Evolutionary conservation across 164 flowering plant genomes (phyloP), one percentile per base, ranked within the genome.

Genomic region (Taxillus chinensis): DNA sequence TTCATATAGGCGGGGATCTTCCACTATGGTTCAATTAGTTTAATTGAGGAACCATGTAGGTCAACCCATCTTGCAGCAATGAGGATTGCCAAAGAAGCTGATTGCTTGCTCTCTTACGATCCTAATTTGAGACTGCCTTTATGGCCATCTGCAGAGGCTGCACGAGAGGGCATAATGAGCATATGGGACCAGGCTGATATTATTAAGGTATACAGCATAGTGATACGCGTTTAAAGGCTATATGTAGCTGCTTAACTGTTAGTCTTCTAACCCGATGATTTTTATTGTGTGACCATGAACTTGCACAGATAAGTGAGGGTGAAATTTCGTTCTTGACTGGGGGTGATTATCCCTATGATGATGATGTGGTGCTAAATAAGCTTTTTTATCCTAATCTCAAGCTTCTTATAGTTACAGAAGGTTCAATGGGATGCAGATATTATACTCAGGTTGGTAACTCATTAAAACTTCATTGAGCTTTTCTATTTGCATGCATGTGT

Each of bases 21-120:
- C 68, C 95, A 88, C 68, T 88, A 83, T 67, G 92, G 95, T 15
- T 88, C 95, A 16, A 83, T 86, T 41, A 84, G 86, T 74, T 80
- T 88, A 80, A 88, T 86, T 66, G 83, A 73, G 41, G 92, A 86
- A 68, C 92, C 95, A 55, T 80, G 90, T 71, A 73, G 76, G 67
- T 82, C 92, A 63, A 56, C 86, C 16, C 95, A 86, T 64, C 76
- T 82, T 58, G 83, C 82, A 56, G 95, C 95, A 8, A 79, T 86
- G 92, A 62, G 64, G 0, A 73, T 80, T 41, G 95, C 92, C 12
- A 86, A 79, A 69, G 58, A 65, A 49, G 70, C 85, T 39, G 95
- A 90, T 40, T 55, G 82, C 71, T 61, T 88, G 40, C 83, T 88
- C 60, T 86, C 90, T 43, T 88, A 82, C 69, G 95, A 86, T 68